These are phyloP conservation scores for Pholiota adiposa DNA, from an alignment of 1,284 basidiomycete species.

Conservation along the genomic window DNA sequence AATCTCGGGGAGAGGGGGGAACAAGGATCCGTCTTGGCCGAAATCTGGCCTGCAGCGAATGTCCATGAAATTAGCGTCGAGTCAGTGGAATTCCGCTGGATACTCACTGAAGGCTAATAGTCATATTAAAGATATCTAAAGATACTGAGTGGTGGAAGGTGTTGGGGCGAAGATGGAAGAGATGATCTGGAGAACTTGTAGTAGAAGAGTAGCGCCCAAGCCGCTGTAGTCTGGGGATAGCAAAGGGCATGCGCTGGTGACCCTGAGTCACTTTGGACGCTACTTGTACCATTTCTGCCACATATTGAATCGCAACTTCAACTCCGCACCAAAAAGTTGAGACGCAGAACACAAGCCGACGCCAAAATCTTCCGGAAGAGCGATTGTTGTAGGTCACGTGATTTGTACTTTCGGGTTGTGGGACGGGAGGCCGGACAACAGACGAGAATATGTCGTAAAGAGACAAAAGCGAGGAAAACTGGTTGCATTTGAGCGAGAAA, in stretches of 20 bases:
- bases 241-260: conserved; percentile 10
- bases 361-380: conserved; percentile 1
- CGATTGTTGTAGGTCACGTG: conserved; percentile 2
- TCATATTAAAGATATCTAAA: conserved; percentile 9
- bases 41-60: conserved; percentile 39
- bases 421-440: not conserved
- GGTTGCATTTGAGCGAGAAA: not conserved
- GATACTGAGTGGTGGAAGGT: not conserved
- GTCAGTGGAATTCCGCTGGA: not conserved
- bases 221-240: conserved; percentile 10
- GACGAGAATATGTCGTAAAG: not conserved
- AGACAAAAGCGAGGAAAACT: not conserved
- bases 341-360: conserved; percentile 18
- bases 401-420: not conserved
- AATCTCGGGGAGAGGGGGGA: conserved; percentile 59
- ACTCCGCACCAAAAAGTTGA: conserved; percentile 23
- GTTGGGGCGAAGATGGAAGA: not conserved
- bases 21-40: conserved; percentile 34
- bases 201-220: conserved; percentile 3
- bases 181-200: not conserved
- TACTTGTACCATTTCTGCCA: conserved; percentile 17
- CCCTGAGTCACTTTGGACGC: conserved; percentile 13
- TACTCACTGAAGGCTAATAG: conserved; percentile 18
- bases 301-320: conserved; percentile 24
- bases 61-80: not conserved